Conservation (phyloP, 2,329 filamentous ascomycete genomes). For the Calonectria pteridis region DNA sequence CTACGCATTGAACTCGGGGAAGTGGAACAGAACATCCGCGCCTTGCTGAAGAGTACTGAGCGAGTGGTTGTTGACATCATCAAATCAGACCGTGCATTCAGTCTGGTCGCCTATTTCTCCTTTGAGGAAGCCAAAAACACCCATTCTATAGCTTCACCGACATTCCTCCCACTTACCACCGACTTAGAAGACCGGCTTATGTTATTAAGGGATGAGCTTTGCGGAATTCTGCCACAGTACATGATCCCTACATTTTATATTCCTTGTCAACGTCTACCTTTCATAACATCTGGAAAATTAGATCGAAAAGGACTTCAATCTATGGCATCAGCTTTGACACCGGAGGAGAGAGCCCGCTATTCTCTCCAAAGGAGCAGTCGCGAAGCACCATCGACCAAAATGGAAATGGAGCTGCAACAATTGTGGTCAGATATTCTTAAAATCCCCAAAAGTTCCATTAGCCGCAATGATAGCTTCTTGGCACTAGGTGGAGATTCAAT, state of each 20-base stretch:
- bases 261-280: background rate
- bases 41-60: background rate
- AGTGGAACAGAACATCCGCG: background rate
- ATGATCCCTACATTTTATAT: background rate
- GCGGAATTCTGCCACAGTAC: background rate
- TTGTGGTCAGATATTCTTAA: conserved; percentile 47
- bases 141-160: background rate
- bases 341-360: background rate
- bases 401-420: conserved; percentile 35
- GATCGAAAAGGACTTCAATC: background rate
- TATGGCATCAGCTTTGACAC: background rate
- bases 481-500: conserved; percentile 21
- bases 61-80: background rate
- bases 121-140: background rate
- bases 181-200: background rate
- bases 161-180: background rate
- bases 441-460: conserved; percentile 46
- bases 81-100: background rate
- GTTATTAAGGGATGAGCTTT: background rate
- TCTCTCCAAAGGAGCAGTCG: background rate
- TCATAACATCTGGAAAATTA: background rate
- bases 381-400: background rate
- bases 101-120: background rate
- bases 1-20: background rate
- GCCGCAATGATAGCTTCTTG: background rate